phyloP scores from a whole-genome alignment of 495 filamentous ascomycete genomes.

The Trichoderma asperelloides region DNA sequence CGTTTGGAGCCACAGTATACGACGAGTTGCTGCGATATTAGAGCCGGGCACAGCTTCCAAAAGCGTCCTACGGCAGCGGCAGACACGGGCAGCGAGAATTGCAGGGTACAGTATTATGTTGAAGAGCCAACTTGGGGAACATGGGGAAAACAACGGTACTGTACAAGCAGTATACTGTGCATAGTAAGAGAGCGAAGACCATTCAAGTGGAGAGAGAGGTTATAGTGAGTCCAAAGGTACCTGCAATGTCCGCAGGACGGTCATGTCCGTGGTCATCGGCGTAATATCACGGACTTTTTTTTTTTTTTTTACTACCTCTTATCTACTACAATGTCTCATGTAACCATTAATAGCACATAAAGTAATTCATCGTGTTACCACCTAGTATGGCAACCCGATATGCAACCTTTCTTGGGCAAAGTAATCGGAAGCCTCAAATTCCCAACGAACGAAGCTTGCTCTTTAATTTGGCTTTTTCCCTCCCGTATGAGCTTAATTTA shows the following conservation, averaged over 20 bases:
- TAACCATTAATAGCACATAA: too few relatives aligned
- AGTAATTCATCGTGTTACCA: too few relatives aligned
- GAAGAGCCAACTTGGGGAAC: neutral
- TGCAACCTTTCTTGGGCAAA: too few relatives aligned
- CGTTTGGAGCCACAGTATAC: neutral
- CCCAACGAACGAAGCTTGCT: too few relatives aligned
- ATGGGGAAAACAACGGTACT: neutral
- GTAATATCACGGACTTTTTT: neutral
- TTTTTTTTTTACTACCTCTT: neutral
- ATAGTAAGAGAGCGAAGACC: neutral
- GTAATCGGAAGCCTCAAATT: too few relatives aligned
- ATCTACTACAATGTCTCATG: too few relatives aligned
- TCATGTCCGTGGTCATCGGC: neutral
- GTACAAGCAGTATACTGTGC: too few relatives aligned
- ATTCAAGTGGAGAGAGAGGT: neutral
- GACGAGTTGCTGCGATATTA: neutral
- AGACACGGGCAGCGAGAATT: neutral
- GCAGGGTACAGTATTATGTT: neutral
- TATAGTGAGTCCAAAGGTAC: neutral
- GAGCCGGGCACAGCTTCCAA: slow-evolving; percentile 5
- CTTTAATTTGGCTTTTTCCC: too few relatives aligned
- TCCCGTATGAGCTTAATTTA: too few relatives aligned
- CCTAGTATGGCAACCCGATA: too few relatives aligned
- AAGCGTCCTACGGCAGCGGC: neutral
- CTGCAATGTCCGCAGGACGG: slow-evolving; percentile 6